A percentile compares a stretch with the other conserved stretches of the same genome.
Conservation (phyloP, 2,329 filamentous ascomycete species). For the Diaporthe ampelina region DNA sequence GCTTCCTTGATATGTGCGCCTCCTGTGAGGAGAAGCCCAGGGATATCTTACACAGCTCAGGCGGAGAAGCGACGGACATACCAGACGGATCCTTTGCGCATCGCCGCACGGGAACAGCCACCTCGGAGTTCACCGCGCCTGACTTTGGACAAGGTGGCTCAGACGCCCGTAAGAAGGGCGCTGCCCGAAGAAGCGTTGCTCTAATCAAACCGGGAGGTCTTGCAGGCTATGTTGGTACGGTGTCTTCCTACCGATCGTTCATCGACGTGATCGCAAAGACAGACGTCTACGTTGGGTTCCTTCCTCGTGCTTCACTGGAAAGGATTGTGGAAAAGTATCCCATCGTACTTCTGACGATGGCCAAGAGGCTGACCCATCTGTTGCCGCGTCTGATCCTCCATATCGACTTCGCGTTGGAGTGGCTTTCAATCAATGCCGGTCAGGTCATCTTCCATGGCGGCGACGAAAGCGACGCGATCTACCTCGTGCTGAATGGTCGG, state of each 20-base stretch:
- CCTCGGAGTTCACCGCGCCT: conserved; percentile 48
- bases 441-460: conserved; percentile 94
- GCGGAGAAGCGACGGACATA: conserved; percentile 52
- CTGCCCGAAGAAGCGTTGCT: conserved; percentile 79
- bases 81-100: conserved; percentile 46
- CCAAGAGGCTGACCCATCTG: conserved; percentile 91
- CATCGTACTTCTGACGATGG: conserved; percentile 93
- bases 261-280: conserved; percentile 98
- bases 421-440: conserved; percentile 96
- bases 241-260: conserved; percentile 95
- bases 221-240: conserved; percentile 92
- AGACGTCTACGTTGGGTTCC: conserved; percentile 96
- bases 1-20: conserved; percentile 95
- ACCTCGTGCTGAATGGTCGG: conserved; percentile 95
- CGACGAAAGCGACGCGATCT: conserved; percentile 98
- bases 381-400: conserved; percentile 92
- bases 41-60: conserved; percentile 56
- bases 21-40: conserved; percentile 71
- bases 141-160: conserved; percentile 47
- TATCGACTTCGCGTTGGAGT: conserved; percentile 98
- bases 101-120: conserved; percentile 37
- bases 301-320: conserved; percentile 88
- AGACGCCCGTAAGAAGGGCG: conserved; percentile 61
- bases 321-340: conserved; percentile 94
- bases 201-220: conserved; percentile 95